A percentile compares a stretch with the other conserved stretches of the same genome.
phyloP scores from a whole-genome alignment of 2,329 filamentous ascomycete genomes.

The Fusarium newnesense region DNA sequence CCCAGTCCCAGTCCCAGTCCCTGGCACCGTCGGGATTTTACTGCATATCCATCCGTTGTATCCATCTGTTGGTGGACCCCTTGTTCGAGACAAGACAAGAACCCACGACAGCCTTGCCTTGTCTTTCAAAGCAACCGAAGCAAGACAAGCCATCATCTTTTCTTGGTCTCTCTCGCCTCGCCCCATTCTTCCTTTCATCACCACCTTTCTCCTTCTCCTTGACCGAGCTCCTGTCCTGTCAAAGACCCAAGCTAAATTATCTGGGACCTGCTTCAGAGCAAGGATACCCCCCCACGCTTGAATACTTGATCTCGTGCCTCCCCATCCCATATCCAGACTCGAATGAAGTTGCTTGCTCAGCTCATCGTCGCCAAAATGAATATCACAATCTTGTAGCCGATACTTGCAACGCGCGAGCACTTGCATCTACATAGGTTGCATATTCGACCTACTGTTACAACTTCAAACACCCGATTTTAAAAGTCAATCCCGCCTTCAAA shows the following conservation, averaged over 20 bases:
- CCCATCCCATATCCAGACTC: background rate
- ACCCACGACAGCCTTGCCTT: constrained; percentile 18
- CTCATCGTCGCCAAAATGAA: constrained; percentile 42
- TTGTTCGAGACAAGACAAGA: constrained; percentile 17
- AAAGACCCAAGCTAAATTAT: constrained; percentile 3
- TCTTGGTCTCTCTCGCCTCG: constrained; percentile 26
- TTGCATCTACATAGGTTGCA: constrained; percentile 28
- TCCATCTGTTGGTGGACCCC: constrained; percentile 34
- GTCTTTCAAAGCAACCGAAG: constrained; percentile 3
- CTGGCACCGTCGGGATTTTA: constrained; percentile 29
- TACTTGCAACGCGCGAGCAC: constrained; percentile 38
- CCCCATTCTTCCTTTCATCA: constrained; percentile 34
- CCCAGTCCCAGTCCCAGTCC: constrained; percentile 7
- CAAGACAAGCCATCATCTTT: constrained; percentile 35
- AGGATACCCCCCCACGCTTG: constrained; percentile 39
- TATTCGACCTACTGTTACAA: constrained; percentile 22
- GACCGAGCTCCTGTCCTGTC: constrained; percentile 38
- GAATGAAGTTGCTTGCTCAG: constrained; percentile 42
- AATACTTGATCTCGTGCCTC: constrained; percentile 40
- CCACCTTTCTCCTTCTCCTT: constrained; percentile 38
- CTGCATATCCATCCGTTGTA: constrained; percentile 21
- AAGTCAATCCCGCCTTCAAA: constrained; percentile 14
- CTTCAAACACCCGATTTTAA: background rate
- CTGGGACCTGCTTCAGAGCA: constrained; percentile 18
- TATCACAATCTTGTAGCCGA: constrained; percentile 37